Conservation (phyloP, 2,329 filamentous ascomycete species). For the Cercospora citrullina region DNA sequence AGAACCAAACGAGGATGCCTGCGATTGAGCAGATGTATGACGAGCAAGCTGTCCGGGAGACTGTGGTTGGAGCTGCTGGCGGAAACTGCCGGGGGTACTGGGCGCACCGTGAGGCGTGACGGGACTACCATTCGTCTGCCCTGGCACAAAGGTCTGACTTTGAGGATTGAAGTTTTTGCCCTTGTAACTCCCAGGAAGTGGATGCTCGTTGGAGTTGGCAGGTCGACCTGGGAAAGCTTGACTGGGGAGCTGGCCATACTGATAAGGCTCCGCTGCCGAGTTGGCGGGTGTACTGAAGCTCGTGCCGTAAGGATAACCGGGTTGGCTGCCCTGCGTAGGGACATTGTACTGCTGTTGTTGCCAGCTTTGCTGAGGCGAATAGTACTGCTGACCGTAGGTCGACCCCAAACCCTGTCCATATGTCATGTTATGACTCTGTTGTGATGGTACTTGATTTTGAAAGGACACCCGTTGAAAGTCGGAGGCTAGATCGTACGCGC, state of each 20-base stretch:
- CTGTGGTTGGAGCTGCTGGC: conserved; percentile 10
- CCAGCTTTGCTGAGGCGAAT: conserved; percentile 32
- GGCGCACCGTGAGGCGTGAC: conserved; percentile 30
- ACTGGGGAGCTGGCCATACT: conserved; percentile 75
- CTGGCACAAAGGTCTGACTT: conserved; percentile 86
- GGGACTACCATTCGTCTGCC: conserved; percentile 40
- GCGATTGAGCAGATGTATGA: conserved; percentile 38
- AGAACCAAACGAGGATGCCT: conserved; percentile 33
- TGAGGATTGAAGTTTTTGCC: conserved; percentile 90
- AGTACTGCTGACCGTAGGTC: conserved; percentile 31
- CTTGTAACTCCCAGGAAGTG: conserved; percentile 80
- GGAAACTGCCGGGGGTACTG: conserved; percentile 17
- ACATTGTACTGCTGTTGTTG: conserved; percentile 34
- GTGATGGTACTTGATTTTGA: conserved; percentile 37
- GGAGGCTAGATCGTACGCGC: conserved; percentile 46
- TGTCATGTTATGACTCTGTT: conserved; percentile 26
- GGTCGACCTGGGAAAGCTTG: conserved; percentile 68
- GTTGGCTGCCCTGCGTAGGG: conserved; percentile 26
- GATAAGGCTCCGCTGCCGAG: conserved; percentile 54
- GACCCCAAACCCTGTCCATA: conserved; percentile 19
- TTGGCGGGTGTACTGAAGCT: conserved; percentile 35
- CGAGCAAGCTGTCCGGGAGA: conserved; percentile 31
- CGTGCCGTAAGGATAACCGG: conserved; percentile 19
- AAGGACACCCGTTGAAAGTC: conserved; percentile 53
- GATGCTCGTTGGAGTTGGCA: conserved; percentile 73